Evolutionary conservation across 441 rosid species (phyloP).

Genomic region (Cnidoscolus chayamansa): DNA sequence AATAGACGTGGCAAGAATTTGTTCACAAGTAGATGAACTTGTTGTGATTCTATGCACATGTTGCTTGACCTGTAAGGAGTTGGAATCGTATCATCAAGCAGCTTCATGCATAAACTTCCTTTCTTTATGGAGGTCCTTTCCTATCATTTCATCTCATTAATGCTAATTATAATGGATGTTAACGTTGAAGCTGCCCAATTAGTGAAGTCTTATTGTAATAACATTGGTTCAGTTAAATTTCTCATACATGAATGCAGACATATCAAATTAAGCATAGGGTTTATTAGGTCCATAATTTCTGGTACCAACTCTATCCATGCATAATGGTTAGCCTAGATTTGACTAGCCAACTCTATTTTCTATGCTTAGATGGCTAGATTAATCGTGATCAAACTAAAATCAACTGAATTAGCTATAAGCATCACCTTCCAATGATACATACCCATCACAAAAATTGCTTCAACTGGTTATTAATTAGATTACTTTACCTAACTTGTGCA

Average conservation of each 20-base stretch:
- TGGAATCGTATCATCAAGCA: not conserved
- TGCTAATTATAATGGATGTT: not conserved
- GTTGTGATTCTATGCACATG: not conserved
- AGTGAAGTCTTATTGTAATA: not conserved
- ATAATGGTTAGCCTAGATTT: slow-evolving; percentile 8
- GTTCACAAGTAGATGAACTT: not conserved
- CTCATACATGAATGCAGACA: not conserved
- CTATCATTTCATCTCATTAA: not conserved
- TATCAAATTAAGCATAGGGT: slow-evolving; percentile 7
- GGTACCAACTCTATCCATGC: slow-evolving; percentile 14
- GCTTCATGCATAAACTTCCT: not conserved
- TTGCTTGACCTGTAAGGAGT: not conserved
- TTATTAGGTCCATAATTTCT: slow-evolving; percentile 8
- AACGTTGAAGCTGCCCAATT: not conserved
- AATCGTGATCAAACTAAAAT: slow-evolving; percentile 2
- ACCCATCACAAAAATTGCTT: slow-evolving; percentile 8
- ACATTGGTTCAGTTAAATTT: not conserved
- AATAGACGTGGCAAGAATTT: not conserved
- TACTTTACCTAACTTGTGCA: not conserved
- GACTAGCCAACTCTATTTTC: slow-evolving; percentile 17
- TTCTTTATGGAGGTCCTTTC: not conserved
- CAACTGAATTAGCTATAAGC: not conserved
- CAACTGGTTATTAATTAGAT: not conserved
- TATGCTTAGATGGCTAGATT: not conserved
- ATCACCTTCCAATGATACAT: not conserved